Conservation (phyloP, 2,329 filamentous ascomycete species). For the Penicillium sumatraense region DNA sequence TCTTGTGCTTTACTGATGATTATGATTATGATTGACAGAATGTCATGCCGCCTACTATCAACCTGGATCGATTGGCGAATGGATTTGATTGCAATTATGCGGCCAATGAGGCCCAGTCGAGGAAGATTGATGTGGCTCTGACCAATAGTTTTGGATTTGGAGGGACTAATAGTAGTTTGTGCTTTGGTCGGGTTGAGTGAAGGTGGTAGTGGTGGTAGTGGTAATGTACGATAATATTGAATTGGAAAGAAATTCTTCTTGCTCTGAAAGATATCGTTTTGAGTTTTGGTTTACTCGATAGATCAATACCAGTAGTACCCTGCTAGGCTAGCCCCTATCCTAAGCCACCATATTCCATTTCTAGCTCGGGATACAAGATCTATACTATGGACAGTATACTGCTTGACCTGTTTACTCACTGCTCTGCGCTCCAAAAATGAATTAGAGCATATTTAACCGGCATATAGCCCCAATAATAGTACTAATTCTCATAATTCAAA, state of each 20-base stretch:
- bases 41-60: conserved; percentile 82
- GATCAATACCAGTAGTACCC: no score
- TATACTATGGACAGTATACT: no score
- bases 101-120: conserved; percentile 70
- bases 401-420: no score
- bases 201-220: neutral
- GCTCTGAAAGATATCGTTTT: no score
- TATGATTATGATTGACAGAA: conserved; percentile 56
- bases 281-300: neutral
- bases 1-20: neutral
- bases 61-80: conserved; percentile 69
- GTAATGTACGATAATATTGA: conserved; percentile 9
- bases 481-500: neutral
- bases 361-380: no score
- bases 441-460: no score
- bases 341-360: no score
- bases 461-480: no score
- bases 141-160: conserved; percentile 99
- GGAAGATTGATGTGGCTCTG: conserved; percentile 72
- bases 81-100: conserved; percentile 86
- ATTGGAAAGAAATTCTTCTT: no score
- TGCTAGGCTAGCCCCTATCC: no score
- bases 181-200: conserved; percentile 58
- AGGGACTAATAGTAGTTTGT: conserved; percentile 89
- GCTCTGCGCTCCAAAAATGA: no score